A percentile compares a stretch with the other conserved stretches of the same genome.
phyloP scores from a whole-genome alignment of 208 protist species.

The Tritrichomonas foetus region DNA sequence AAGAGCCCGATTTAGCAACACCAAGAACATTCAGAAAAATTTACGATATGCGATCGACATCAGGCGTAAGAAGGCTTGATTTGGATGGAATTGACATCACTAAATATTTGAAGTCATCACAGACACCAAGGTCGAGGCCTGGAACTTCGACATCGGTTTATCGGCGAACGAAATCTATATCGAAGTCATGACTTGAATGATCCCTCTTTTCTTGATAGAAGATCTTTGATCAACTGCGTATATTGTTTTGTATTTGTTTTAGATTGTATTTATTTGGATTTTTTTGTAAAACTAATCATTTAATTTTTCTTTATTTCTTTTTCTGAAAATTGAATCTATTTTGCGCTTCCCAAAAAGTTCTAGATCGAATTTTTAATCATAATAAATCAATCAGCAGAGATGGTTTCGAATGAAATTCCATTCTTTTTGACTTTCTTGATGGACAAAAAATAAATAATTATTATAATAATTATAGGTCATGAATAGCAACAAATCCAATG shows the following conservation, averaged over 20 bases:
- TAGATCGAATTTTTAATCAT: too few relatives aligned
- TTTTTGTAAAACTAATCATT: not conserved
- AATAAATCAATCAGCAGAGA: not conserved
- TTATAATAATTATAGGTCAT: too few relatives aligned
- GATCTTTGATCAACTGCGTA: too few relatives aligned
- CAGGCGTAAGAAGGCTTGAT: not conserved
- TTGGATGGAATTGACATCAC: conserved; percentile 33
- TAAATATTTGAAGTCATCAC: not conserved
- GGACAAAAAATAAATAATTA: not conserved
- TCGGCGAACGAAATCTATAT: too few relatives aligned
- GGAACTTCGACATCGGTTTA: too few relatives aligned
- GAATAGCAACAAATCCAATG: too few relatives aligned
- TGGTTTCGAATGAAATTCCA: not conserved
- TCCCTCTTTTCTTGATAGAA: too few relatives aligned
- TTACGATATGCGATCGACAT: not conserved
- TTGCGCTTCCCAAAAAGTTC: too few relatives aligned
- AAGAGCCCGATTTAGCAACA: not conserved
- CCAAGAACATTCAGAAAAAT: conserved; percentile 24
- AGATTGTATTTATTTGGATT: not conserved
- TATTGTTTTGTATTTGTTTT: too few relatives aligned
- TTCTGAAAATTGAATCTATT: too few relatives aligned
- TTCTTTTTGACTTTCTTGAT: not conserved
- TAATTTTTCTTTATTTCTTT: not conserved
- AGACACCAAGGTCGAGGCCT: too few relatives aligned
- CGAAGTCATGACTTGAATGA: too few relatives aligned